phyloP scores from a whole-genome alignment of 2,329 filamentous ascomycete species.

The Dactylellina sp. region DNA sequence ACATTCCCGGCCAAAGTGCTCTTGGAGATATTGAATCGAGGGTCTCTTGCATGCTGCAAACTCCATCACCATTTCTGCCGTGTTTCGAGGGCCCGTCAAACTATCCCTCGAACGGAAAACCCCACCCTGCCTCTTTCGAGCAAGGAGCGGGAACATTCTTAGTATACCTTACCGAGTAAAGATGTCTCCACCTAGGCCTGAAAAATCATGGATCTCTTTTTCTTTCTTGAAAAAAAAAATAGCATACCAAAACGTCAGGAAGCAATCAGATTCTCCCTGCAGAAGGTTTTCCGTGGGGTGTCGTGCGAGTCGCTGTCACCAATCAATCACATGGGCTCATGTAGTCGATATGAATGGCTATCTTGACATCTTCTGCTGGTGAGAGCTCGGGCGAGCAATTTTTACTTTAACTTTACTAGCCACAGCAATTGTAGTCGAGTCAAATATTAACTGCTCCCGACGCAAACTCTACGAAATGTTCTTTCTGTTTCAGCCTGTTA shows the following conservation, averaged over 20 bases:
- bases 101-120: conserved; percentile 22
- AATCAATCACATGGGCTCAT: conserved; percentile 33
- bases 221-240: too few relatives aligned
- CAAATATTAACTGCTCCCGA: conserved; percentile 5
- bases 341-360: conserved; percentile 26
- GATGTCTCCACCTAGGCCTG: background rate
- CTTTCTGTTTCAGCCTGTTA: too few relatives aligned
- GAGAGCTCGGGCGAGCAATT: conserved; percentile 7
- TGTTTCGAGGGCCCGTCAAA: conserved; percentile 22
- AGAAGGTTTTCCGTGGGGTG: conserved; percentile 24
- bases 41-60: conserved; percentile 26
- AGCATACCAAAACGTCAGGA: too few relatives aligned
- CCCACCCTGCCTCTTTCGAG: conserved; percentile 14
- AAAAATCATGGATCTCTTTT: background rate
- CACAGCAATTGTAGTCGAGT: conserved; percentile 31
- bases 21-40: conserved; percentile 24
- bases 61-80: conserved; percentile 26
- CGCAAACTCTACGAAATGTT: conserved; percentile 26
- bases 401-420: conserved; percentile 24
- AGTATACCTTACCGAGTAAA: conserved; percentile 42
- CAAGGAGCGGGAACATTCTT: conserved; percentile 35
- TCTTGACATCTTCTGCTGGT: background rate
- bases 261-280: background rate
- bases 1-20: conserved; percentile 9
- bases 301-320: too few relatives aligned